Conservation (phyloP, 495 filamentous ascomycete genomes). For the Neurospora sublineolata region DNA sequence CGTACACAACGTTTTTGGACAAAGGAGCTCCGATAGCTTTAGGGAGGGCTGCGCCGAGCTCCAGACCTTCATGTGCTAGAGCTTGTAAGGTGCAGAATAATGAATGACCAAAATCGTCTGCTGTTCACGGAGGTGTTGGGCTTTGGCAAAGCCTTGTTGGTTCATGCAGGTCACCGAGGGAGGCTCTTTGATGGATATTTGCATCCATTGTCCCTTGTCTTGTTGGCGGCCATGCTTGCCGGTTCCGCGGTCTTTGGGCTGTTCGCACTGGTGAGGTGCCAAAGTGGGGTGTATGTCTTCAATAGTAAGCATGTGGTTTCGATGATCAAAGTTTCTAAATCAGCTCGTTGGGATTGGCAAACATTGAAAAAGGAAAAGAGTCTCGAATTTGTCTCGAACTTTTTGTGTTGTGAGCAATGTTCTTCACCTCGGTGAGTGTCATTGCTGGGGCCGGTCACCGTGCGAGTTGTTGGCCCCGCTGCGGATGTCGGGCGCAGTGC, state of each 20-base stretch:
- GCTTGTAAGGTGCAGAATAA: background rate
- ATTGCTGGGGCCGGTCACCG: background rate
- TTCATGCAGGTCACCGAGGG: background rate
- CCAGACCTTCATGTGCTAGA: background rate
- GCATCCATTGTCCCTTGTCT: background rate
- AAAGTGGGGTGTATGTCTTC: background rate
- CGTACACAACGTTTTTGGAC: background rate
- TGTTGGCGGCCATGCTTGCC: background rate
- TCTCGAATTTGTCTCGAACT: background rate
- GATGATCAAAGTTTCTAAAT: background rate
- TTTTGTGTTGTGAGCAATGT: background rate
- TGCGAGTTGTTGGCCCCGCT: background rate
- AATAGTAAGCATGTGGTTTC: background rate
- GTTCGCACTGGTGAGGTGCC: background rate
- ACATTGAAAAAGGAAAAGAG: background rate
- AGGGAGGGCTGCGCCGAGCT: background rate
- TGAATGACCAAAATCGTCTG: background rate
- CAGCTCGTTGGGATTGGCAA: background rate
- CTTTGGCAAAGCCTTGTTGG: background rate
- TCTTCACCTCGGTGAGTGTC: background rate
- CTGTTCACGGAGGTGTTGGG: background rate
- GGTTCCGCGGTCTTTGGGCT: background rate
- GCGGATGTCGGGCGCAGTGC: background rate
- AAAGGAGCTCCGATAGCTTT: background rate
- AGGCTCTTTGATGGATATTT: background rate